Evolutionary conservation across 805 yeast species (phyloP), one percentile per base, ranked within the genome.

Genomic region (Yarrowia deformans): DNA sequence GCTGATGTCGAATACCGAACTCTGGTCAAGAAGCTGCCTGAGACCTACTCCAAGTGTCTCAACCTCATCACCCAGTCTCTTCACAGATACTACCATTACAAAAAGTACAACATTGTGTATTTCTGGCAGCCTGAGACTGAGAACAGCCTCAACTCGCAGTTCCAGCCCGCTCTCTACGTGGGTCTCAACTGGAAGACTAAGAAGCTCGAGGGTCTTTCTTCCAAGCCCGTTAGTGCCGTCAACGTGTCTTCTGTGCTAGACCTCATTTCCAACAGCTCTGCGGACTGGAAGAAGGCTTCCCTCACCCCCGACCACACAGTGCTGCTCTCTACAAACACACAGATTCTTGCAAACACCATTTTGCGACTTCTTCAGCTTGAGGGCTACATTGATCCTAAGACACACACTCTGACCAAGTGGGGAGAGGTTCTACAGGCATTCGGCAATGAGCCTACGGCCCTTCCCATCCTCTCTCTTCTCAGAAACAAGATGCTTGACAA

Each of bases 41-140:
- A 74, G 18, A 77, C 86, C 69, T 84, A 89, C 69, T 88, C 89
- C 68, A 83, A 84, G 73, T 87, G 88, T 67, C 81, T 91, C 69
- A 88, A 89, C 72, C 79, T 91, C 64, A 79, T 93, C 29, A 86
- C 96, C 16, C 88, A 86, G 72, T 84, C 88, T 34, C 83, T 93
- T 73, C 88, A 91, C 72, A 87, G 98, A 76, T 94, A 91, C 78
- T 92, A 87, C 77, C 98, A 93, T 76, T 88, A 85, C 91, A 46
- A 79, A 82, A 54, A 84, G 84, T 34, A 76, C 79, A 18, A 84
- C 80, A 70, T 89, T 90, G 89, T 89, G 81, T 79, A 83, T 86
- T 71, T 76, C 79, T 18, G 70, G 74, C 52, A 67, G 73, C 10
- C 75, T 78, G 29, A 72, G 79, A 32, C 83, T 82, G 67, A 61